Evolutionary conservation across 805 yeast genomes (phyloP).

Genomic region (Pichia manshurica): DNA sequence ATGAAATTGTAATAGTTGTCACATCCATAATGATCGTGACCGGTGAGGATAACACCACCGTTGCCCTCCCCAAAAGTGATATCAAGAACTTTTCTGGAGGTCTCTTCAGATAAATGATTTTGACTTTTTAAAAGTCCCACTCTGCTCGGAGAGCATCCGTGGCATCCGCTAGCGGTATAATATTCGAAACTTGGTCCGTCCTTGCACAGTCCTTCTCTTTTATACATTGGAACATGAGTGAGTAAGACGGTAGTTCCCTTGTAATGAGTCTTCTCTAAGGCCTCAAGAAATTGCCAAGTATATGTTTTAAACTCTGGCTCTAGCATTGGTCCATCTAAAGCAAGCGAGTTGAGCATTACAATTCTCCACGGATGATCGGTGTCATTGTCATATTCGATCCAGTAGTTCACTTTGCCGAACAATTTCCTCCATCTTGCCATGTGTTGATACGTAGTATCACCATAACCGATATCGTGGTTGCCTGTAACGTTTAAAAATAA

Average conservation of each 20-base stretch:
- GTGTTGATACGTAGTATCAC: constrained; percentile 91
- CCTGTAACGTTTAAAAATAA: constrained; percentile 83
- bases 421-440: constrained; percentile 67
- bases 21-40: constrained; percentile 97
- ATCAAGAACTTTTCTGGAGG: constrained; percentile 62
- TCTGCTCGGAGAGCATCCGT: constrained; percentile 53
- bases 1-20: constrained; percentile 55
- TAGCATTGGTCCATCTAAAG: constrained; percentile 85
- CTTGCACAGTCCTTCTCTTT: constrained; percentile 71
- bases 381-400: constrained; percentile 60
- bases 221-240: constrained; percentile 87
- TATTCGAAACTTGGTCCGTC: constrained; percentile 77
- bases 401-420: constrained; percentile 84
- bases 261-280: constrained; percentile 49
- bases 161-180: constrained; percentile 48
- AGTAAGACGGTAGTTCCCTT: constrained; percentile 75
- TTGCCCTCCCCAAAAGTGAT: constrained; percentile 61
- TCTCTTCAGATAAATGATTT: constrained; percentile 69
- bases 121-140: constrained; percentile 72
- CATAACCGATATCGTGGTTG: constrained; percentile 95
- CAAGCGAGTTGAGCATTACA: constrained; percentile 78
- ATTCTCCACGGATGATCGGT: constrained; percentile 75
- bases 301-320: constrained; percentile 62
- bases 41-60: constrained; percentile 80
- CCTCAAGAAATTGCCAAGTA: constrained; percentile 69